A percentile compares a stretch with the other conserved stretches of the same genome.
Conservation (phyloP, 257 asterid genomes). For the Osmanthus fragrans region DNA sequence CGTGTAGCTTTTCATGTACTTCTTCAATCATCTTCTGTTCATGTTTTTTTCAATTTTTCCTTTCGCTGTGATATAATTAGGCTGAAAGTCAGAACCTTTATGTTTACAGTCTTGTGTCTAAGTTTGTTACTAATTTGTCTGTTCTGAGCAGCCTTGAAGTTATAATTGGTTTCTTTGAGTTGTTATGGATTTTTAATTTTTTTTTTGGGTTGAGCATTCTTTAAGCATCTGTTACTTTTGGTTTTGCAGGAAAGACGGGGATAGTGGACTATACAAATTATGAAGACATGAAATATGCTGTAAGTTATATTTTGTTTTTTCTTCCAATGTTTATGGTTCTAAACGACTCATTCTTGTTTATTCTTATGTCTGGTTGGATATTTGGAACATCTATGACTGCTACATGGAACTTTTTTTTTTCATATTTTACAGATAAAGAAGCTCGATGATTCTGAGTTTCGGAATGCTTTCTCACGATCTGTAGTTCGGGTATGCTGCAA, state of each 20-base stretch:
- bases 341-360: neutral
- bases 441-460: constrained; percentile 93
- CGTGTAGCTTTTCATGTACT: neutral
- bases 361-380: neutral
- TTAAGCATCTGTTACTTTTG: constrained; percentile 5
- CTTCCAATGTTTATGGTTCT: neutral
- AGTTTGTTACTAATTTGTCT: neutral
- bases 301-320: constrained; percentile 31
- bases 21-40: neutral
- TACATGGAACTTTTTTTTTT: neutral
- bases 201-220: neutral
- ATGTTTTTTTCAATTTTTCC: too few species aligned
- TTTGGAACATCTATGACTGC: constrained; percentile 14
- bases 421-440: constrained; percentile 73
- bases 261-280: constrained; percentile 83
- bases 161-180: too few species aligned
- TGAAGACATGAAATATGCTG: constrained; percentile 96
- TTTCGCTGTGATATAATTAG: neutral
- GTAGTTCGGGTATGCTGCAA: constrained; percentile 66
- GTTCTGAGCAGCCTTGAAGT: neutral
- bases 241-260: constrained; percentile 77
- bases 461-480: constrained; percentile 82
- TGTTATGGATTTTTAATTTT: neutral
- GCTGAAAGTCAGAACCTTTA: neutral
- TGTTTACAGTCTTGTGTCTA: neutral